Evolutionary conservation across 352 stramenopile genomes (phyloP).

Genomic region (Phytophthora sp.): DNA sequence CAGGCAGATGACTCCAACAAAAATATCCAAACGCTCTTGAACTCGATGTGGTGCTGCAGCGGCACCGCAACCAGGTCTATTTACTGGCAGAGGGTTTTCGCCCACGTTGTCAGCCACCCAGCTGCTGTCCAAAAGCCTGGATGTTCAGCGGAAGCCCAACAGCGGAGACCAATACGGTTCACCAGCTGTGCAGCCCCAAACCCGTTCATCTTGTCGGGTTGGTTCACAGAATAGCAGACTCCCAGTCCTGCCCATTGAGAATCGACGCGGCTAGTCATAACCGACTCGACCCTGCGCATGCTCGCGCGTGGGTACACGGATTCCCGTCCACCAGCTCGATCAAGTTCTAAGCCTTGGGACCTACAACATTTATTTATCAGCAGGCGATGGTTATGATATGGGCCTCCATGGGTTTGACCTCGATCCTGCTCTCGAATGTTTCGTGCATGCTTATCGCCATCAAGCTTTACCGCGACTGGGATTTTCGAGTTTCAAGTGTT

Average conservation of each 20-base stretch:
- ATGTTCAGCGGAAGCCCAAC: slow-evolving; percentile 5
- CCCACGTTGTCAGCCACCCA: slow-evolving; percentile 9
- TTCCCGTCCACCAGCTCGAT: slow-evolving; percentile 3
- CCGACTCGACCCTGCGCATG: slow-evolving; percentile 22
- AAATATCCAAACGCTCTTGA: too few relatives aligned
- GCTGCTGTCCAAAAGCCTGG: slow-evolving; percentile 13
- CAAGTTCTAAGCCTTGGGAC: not conserved
- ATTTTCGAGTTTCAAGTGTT: slow-evolving; percentile 57
- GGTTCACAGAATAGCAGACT: slow-evolving; percentile 5
- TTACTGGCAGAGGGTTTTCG: slow-evolving; percentile 5
- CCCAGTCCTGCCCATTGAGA: slow-evolving; percentile 16
- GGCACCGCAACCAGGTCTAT: not conserved
- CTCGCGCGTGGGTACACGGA: slow-evolving; percentile 18
- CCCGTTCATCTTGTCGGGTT: slow-evolving; percentile 24
- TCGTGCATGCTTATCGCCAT: slow-evolving; percentile 43
- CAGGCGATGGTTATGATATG: slow-evolving; percentile 40
- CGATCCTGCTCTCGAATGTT: slow-evolving; percentile 42
- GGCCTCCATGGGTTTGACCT: slow-evolving; percentile 32
- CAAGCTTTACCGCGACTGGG: slow-evolving; percentile 53
- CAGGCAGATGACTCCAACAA: not conserved
- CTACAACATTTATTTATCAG: slow-evolving; percentile 16
- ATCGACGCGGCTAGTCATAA: slow-evolving; percentile 5
- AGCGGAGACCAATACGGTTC: slow-evolving; percentile 24
- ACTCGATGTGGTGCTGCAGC: too few relatives aligned
- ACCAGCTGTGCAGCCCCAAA: slow-evolving; percentile 23